Percentiles rank a stretch among this genome's conserved stretches.
phyloP scores from a whole-genome alignment of 2,329 filamentous ascomycete species.

The Sporothrix brasiliensis region DNA sequence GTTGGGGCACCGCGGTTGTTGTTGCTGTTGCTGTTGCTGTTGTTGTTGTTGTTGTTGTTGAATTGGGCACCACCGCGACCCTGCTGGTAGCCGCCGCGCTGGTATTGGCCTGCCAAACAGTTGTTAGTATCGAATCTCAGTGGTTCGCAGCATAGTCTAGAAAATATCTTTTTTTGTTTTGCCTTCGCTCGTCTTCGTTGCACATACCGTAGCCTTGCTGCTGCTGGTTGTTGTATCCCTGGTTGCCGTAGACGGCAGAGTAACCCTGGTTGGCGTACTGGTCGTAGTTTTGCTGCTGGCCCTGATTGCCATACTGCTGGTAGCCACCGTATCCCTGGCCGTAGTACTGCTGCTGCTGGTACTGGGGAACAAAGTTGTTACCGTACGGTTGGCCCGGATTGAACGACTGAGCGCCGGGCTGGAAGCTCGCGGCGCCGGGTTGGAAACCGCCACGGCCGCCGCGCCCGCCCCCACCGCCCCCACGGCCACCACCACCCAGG shows the following conservation, averaged over 20 bases:
- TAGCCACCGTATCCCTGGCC: conserved; percentile 34
- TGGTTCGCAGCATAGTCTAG: background rate
- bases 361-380: conserved; percentile 47
- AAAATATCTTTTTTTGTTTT: no score
- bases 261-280: conserved; percentile 50
- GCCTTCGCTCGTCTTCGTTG: background rate
- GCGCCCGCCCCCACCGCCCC: conserved; percentile 29
- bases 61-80: conserved; percentile 40
- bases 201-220: conserved; percentile 42
- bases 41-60: conserved; percentile 30
- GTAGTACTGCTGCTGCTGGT: conserved; percentile 36
- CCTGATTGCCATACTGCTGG: conserved; percentile 50
- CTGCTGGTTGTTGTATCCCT: conserved; percentile 44
- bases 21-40: conserved; percentile 2
- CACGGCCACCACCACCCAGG: conserved; percentile 58
- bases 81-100: conserved; percentile 45
- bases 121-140: background rate
- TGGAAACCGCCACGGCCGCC: conserved; percentile 55
- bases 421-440: conserved; percentile 70
- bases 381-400: conserved; percentile 62
- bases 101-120: background rate
- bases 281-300: conserved; percentile 40
- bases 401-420: conserved; percentile 71
- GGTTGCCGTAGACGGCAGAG: conserved; percentile 33
- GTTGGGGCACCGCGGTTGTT: conserved; percentile 53